Conservation (phyloP, 2,329 filamentous ascomycete genomes). For the Aspergillus vadensis region DNA sequence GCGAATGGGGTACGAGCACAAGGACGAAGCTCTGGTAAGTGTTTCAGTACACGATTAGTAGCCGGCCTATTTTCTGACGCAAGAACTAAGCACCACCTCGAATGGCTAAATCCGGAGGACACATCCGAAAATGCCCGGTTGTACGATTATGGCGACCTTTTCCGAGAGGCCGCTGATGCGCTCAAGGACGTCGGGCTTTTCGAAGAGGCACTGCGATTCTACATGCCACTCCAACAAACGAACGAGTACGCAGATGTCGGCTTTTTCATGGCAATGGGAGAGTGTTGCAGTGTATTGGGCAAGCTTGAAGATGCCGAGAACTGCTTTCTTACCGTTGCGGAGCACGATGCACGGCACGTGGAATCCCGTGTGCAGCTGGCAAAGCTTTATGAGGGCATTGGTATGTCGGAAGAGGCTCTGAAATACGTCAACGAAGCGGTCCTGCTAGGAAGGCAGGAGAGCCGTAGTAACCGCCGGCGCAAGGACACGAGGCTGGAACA, state of each 20-base stretch:
- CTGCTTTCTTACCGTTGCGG: constrained; percentile 73
- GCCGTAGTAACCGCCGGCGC: constrained; percentile 31
- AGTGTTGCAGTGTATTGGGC: constrained; percentile 67
- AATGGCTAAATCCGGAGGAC: constrained; percentile 69
- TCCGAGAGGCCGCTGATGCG: constrained; percentile 68
- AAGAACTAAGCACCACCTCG: constrained; percentile 60
- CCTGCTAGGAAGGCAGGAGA: constrained; percentile 56
- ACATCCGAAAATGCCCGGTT: constrained; percentile 54
- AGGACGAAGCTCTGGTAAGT: constrained; percentile 73
- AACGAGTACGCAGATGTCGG: constrained; percentile 51
- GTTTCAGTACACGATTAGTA: neutral
- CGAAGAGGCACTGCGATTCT: constrained; percentile 61
- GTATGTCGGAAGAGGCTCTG: constrained; percentile 73
- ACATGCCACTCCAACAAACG: constrained; percentile 53
- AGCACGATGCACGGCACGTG: constrained; percentile 70
- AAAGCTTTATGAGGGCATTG: constrained; percentile 77
- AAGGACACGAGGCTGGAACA: constrained; percentile 44
- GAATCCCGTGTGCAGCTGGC: constrained; percentile 78
- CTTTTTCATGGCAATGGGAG: constrained; percentile 54
- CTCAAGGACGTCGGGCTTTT: constrained; percentile 55
- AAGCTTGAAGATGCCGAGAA: constrained; percentile 72
- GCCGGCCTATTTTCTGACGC: constrained; percentile 5
- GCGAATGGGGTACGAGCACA: constrained; percentile 62
- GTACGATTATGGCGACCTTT: constrained; percentile 74
- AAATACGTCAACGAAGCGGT: constrained; percentile 76